These are phyloP conservation scores for Phallus indusiatus DNA, from an alignment of 768 basidiomycete species.

Conservation along the genomic window DNA sequence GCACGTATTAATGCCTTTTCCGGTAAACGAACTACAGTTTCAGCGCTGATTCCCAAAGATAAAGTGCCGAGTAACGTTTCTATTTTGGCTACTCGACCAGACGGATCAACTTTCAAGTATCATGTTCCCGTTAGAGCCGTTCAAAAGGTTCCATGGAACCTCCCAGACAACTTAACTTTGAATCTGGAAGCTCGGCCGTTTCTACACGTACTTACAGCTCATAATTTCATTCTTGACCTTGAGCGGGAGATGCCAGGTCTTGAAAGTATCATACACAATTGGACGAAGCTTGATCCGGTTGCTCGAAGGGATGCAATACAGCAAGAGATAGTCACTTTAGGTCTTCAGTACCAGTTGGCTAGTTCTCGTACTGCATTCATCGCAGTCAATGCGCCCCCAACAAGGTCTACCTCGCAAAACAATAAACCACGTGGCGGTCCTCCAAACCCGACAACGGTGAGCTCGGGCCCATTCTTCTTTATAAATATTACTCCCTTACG, in stretches of 20 bases:
- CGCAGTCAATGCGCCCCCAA: slow-evolving; percentile 30
- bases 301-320: slow-evolving; percentile 29
- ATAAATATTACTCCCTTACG: too few species aligned
- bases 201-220: slow-evolving; percentile 47
- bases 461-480: not conserved
- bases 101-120: slow-evolving; percentile 12
- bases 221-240: slow-evolving; percentile 43
- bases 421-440: not conserved
- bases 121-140: not conserved
- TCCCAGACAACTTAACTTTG: slow-evolving; percentile 13
- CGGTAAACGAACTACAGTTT: slow-evolving; percentile 25
- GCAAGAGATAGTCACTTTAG: slow-evolving; percentile 41
- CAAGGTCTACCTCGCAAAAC: not conserved
- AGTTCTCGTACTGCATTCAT: slow-evolving; percentile 49
- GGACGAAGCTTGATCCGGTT: slow-evolving; percentile 24
- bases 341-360: slow-evolving; percentile 40
- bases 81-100: slow-evolving; percentile 22
- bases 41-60: slow-evolving; percentile 20
- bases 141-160: slow-evolving; percentile 15
- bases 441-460: not conserved
- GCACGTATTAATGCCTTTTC: slow-evolving; percentile 24
- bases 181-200: slow-evolving; percentile 20
- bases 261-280: not conserved
- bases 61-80: slow-evolving; percentile 20
- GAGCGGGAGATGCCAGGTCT: slow-evolving; percentile 20